Percentiles rank a stretch among this genome's conserved stretches.
Conservation (phyloP, 495 filamentous ascomycete species). For the Penicillium verhagenii region DNA sequence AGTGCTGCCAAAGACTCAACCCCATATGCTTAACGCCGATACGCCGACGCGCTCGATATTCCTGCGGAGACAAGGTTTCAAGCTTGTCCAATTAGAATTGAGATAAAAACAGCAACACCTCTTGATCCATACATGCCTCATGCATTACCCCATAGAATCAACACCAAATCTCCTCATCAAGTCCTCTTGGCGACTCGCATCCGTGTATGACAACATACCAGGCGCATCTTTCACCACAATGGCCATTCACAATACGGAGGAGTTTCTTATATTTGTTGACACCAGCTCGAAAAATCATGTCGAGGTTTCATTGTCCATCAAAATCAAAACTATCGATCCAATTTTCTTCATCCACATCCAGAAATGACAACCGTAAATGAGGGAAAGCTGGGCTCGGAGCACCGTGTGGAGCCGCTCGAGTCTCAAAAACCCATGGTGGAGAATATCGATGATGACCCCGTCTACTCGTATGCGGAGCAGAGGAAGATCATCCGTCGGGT, state of each 20-base stretch:
- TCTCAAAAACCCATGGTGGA: slow-evolving; percentile 4
- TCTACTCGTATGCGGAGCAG: slow-evolving; percentile 13
- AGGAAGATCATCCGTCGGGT: slow-evolving; percentile 19
- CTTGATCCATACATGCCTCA: too few relatives aligned
- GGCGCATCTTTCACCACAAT: slow-evolving; percentile 5
- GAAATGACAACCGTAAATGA: background rate
- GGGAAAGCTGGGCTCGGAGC: slow-evolving; percentile 1
- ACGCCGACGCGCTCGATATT: background rate
- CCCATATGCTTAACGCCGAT: background rate
- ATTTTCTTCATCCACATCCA: background rate
- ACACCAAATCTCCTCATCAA: background rate
- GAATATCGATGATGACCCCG: slow-evolving; percentile 13
- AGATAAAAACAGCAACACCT: background rate
- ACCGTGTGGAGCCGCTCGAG: slow-evolving; percentile 2
- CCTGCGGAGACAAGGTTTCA: background rate
- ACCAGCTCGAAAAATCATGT: background rate
- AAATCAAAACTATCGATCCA: background rate
- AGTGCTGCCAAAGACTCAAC: background rate
- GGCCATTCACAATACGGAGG: background rate
- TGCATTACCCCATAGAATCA: background rate
- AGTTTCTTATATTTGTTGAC: background rate
- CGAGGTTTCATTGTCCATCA: background rate
- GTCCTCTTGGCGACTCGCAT: background rate
- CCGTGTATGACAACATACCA: slow-evolving; percentile 8
- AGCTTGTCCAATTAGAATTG: background rate